These are phyloP conservation scores for Meyerozyma guilliermondii DNA, from an alignment of 1,139 yeast species.

Conservation along the genomic window DNA sequence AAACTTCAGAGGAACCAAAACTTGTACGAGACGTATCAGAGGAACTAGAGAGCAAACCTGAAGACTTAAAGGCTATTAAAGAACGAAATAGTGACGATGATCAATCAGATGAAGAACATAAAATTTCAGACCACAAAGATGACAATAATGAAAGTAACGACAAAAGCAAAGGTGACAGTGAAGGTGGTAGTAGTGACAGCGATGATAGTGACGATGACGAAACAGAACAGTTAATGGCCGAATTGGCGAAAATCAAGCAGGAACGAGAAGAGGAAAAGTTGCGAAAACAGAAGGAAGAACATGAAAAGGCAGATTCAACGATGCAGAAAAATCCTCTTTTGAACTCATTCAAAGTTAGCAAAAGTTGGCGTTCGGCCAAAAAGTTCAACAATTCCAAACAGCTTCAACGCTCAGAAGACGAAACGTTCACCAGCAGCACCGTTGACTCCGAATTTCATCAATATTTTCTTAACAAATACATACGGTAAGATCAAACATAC, in stretches of 20 bases:
- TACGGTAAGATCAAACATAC: neutral
- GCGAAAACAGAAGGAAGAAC: neutral
- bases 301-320: conserved; percentile 1
- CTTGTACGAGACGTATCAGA: neutral
- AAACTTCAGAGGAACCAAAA: neutral
- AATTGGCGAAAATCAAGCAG: neutral
- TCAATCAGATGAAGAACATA: neutral
- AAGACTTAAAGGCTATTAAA: neutral
- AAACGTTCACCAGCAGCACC: neutral
- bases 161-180: neutral
- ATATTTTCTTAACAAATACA: neutral
- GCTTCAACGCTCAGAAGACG: neutral
- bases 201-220: neutral
- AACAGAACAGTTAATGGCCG: neutral
- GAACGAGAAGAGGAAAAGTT: neutral
- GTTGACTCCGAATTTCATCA: neutral
- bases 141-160: neutral
- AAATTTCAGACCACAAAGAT: neutral
- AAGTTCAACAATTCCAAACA: neutral
- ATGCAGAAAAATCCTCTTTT: neutral
- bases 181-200: neutral
- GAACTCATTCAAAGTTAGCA: neutral
- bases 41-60: neutral
- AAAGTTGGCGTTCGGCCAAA: neutral
- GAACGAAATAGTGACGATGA: neutral